phyloP scores from a whole-genome alignment of 257 asterid genomes.

The Przewalskia tangutica region DNA sequence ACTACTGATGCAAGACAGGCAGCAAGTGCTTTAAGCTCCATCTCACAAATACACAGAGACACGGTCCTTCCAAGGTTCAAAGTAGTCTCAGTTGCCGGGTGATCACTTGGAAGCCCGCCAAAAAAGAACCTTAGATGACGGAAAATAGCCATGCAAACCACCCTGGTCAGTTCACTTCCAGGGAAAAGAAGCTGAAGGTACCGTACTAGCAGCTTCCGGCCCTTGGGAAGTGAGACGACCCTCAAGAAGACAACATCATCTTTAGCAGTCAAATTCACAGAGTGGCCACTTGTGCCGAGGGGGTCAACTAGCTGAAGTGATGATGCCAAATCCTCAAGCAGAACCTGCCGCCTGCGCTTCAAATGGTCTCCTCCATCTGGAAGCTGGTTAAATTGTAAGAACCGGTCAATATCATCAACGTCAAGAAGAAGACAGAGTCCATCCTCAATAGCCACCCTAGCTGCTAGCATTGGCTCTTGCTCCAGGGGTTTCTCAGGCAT shows the following conservation, averaged over 20 bases:
- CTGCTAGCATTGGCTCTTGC: slow-evolving; percentile 97
- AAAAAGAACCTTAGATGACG: slow-evolving; percentile 74
- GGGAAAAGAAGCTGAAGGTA: slow-evolving; percentile 50
- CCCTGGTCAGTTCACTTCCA: slow-evolving; percentile 47
- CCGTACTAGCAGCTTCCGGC: slow-evolving; percentile 46
- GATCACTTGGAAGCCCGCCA: slow-evolving; percentile 38
- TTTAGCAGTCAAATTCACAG: slow-evolving; percentile 36
- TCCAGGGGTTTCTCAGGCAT: slow-evolving; percentile 73
- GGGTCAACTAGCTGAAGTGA: slow-evolving; percentile 78
- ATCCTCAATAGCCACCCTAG: slow-evolving; percentile 86
- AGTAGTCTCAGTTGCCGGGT: slow-evolving; percentile 22
- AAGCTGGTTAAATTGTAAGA: slow-evolving; percentile 55
- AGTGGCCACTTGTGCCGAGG: slow-evolving; percentile 37
- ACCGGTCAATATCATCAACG: slow-evolving; percentile 86
- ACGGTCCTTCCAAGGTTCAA: slow-evolving; percentile 34
- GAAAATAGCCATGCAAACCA: slow-evolving; percentile 71
- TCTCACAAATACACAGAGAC: slow-evolving; percentile 25
- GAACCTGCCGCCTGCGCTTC: slow-evolving; percentile 49
- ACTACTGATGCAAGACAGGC: slow-evolving; percentile 80
- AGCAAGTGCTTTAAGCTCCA: slow-evolving; percentile 64
- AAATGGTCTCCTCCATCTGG: slow-evolving; percentile 58
- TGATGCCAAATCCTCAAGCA: slow-evolving; percentile 62
- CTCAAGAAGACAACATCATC: slow-evolving; percentile 58
- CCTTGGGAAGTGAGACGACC: slow-evolving; percentile 61
- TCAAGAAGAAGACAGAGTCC: slow-evolving; percentile 78